Evolutionary conservation across 495 filamentous ascomycete species (phyloP).

Genomic region (Darksidea phi): DNA sequence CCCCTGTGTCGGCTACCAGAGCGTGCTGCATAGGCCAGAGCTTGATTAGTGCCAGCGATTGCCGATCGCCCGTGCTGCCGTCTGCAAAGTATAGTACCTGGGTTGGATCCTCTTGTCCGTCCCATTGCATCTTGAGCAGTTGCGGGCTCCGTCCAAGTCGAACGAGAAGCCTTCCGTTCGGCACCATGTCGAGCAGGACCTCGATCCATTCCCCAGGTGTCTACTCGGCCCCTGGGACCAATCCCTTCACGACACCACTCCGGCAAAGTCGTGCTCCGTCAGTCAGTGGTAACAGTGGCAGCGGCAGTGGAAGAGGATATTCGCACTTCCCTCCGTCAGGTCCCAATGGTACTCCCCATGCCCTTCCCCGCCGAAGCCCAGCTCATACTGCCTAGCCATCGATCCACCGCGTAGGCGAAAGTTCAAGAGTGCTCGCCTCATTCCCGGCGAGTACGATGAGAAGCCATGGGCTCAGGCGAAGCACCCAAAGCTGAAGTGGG

Average conservation of each 20-base stretch:
- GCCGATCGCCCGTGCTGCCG: constrained; percentile 9
- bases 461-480: constrained; percentile 32
- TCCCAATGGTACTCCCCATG: constrained; percentile 3
- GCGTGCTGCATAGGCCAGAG: not conserved
- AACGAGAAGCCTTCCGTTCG: not conserved
- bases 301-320: constrained; percentile 3
- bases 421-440: constrained; percentile 31
- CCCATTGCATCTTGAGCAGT: constrained; percentile 1
- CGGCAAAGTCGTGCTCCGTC: constrained; percentile 31
- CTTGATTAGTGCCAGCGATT: not conserved
- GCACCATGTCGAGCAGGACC: constrained; percentile 28
- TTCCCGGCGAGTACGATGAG: constrained; percentile 30
- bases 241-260: constrained; percentile 31
- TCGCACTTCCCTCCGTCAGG: constrained; percentile 22
- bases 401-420: constrained; percentile 21
- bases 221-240: constrained; percentile 23
- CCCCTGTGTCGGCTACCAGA: not conserved
- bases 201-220: constrained; percentile 22
- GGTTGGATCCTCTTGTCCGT: constrained; percentile 18
- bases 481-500: constrained; percentile 32
- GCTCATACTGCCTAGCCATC: constrained; percentile 1
- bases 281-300: constrained; percentile 18
- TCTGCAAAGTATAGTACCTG: constrained; percentile 20
- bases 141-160: not conserved
- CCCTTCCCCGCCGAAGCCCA: not conserved